phyloP scores from a whole-genome alignment of 108 stramenopile genomes.

The Skeletonema tropicum region DNA sequence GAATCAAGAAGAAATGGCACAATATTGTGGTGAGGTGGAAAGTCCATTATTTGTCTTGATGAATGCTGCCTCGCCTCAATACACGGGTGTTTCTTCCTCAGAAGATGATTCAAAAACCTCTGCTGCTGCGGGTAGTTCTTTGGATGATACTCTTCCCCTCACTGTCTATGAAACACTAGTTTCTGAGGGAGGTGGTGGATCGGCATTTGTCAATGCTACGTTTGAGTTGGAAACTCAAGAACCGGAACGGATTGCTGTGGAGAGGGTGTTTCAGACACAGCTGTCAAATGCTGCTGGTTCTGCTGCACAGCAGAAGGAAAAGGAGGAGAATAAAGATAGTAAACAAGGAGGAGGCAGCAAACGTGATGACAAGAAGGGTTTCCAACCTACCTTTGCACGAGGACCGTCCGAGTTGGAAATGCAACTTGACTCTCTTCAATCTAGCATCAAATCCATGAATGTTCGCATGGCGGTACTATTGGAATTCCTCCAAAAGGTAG shows the following conservation, averaged over 20 bases:
- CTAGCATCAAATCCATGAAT: conserved; percentile 60
- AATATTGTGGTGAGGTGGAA: conserved; percentile 47
- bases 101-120: not conserved
- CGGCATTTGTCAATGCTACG: conserved; percentile 58
- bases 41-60: conserved; percentile 50
- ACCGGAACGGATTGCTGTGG: conserved; percentile 81
- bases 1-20: conserved; percentile 46
- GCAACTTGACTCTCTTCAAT: conserved; percentile 32
- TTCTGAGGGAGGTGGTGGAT: not conserved
- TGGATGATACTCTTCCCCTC: conserved; percentile 55
- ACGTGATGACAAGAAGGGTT: conserved; percentile 3
- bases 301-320: conserved; percentile 11
- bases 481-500: conserved; percentile 49
- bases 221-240: conserved; percentile 74
- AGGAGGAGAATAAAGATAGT: conserved; percentile 12
- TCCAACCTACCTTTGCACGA: conserved; percentile 20
- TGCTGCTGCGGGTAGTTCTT: conserved; percentile 13
- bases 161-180: conserved; percentile 57
- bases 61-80: conserved; percentile 35
- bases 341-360: conserved; percentile 20
- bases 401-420: conserved; percentile 44
- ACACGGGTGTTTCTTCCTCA: not conserved
- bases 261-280: conserved; percentile 69
- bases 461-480: conserved; percentile 62
- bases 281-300: conserved; percentile 14